phyloP scores from a whole-genome alignment of 805 yeast species.

The Ogataea methanolica region DNA sequence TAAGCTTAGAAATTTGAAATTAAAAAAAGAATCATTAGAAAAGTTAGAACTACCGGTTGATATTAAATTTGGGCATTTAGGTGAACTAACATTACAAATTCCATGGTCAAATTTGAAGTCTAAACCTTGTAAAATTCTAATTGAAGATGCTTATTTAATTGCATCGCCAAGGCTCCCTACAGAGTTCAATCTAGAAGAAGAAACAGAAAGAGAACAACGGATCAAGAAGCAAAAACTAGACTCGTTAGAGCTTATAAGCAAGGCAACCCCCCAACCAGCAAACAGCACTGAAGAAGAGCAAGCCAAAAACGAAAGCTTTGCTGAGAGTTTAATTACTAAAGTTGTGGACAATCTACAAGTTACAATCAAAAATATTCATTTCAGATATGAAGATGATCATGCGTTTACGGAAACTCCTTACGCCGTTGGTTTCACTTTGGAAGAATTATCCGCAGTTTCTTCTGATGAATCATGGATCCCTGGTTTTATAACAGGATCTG shows the following conservation, averaged over 20 bases:
- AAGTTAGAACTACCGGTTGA: constrained; percentile 80
- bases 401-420: constrained; percentile 72
- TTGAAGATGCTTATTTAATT: constrained; percentile 81
- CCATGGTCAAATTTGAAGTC: constrained; percentile 96
- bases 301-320: constrained; percentile 69
- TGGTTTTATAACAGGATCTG: constrained; percentile 71
- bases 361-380: constrained; percentile 84
- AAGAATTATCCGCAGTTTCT: constrained; percentile 87
- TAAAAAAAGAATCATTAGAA: constrained; percentile 88
- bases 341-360: constrained; percentile 90
- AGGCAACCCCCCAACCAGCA: constrained; percentile 29
- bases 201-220: constrained; percentile 53
- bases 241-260: constrained; percentile 59
- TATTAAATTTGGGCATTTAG: constrained; percentile 84
- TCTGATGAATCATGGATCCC: constrained; percentile 84
- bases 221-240: constrained; percentile 59
- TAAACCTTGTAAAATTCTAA: constrained; percentile 83
- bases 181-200: constrained; percentile 52
- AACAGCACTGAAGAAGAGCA: constrained; percentile 33
- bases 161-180: constrained; percentile 68
- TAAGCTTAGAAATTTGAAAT: constrained; percentile 66
- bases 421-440: constrained; percentile 75
- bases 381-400: constrained; percentile 81
- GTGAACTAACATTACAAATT: constrained; percentile 82
- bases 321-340: constrained; percentile 83